A percentile compares a stretch with the other conserved stretches of the same genome.
phyloP scores from a whole-genome alignment of 2,329 filamentous ascomycete genomes.

The Arthrinium puccinioides region DNA sequence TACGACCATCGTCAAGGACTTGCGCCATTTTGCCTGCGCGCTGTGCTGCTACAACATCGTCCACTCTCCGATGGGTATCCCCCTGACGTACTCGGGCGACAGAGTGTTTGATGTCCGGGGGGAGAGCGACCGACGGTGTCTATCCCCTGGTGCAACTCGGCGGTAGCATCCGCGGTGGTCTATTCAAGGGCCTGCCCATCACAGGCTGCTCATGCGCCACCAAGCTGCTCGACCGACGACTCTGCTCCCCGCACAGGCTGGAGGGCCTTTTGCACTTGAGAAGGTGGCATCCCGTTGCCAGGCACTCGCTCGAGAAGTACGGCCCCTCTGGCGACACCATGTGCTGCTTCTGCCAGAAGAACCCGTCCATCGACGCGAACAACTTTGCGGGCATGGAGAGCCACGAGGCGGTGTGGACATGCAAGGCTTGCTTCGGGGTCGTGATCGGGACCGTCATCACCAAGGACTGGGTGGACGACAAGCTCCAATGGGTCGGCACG shows the following conservation, averaged over 20 bases:
- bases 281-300: constrained; percentile 12
- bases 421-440: constrained; percentile 23
- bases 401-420: constrained; percentile 19
- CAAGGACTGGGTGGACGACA: neutral
- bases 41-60: constrained; percentile 15
- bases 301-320: too few species aligned
- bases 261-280: constrained; percentile 17
- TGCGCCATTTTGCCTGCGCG: constrained; percentile 29
- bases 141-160: too few species aligned
- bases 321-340: constrained; percentile 14
- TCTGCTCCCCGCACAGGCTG: constrained; percentile 29
- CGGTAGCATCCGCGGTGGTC: neutral
- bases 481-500: neutral
- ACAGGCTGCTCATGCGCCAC: constrained; percentile 30
- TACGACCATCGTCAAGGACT: constrained; percentile 3
- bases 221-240: constrained; percentile 23
- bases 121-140: too few species aligned
- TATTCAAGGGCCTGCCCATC: too few species aligned
- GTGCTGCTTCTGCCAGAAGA: constrained; percentile 24
- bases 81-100: too few species aligned
- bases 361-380: constrained; percentile 8
- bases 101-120: too few species aligned
- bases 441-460: constrained; percentile 6
- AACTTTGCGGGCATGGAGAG: neutral
- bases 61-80: too few species aligned